Base-by-base conservation (phyloP, 768 basidiomycete genomes). In the Mycena polygramma region DNA sequence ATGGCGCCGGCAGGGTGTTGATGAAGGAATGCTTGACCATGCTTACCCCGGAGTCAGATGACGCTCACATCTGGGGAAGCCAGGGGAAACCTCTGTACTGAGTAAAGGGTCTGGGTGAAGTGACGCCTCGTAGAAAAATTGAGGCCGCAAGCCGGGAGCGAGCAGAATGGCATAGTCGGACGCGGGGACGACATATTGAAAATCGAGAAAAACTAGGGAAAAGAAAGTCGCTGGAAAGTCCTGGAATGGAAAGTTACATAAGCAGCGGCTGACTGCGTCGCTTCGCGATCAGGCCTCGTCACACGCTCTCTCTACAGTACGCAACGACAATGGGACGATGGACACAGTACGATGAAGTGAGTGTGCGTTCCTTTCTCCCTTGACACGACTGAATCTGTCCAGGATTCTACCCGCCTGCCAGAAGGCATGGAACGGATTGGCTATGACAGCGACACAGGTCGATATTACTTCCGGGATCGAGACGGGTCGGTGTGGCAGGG, bases 401-500 rank as follows among this genome's bases (percentile, higher is more conserved):
- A 88, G 87, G 87, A 89, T 73, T 84, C 83, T 58, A 81, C 84
- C 76, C 84, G 87, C 43, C 80, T 89, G 9, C 87, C 88, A 15
- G 85, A 85, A 67, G 88, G 88, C 60, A 86, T 89, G 87, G 82
- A 88, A 70, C 89, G 93, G 41, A 87, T 92, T 66, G 93, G 92
- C 14, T 94, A 94, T 76, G 93, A 95, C 79, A 82, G 90, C 5
- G 93, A 94, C 81, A 84, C 85, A 2, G 86, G 88, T 57, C 82
- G 86, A 57, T 94, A 94, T 81, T 85, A 86, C 76, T 94, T 90
- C 80, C 85, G 85, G 30, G 89, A 89, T 77, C 54, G 71, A 17
- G 85, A 84, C 55, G 92, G 92, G 13, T 80, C 76, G 79, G 70
- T 89, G 75, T 91, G 89, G 89, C 78, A 81, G 59, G 83, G 88